Base-by-base conservation (phyloP, 2,329 filamentous ascomycete genomes). In the Didymellaceae sp. region DNA sequence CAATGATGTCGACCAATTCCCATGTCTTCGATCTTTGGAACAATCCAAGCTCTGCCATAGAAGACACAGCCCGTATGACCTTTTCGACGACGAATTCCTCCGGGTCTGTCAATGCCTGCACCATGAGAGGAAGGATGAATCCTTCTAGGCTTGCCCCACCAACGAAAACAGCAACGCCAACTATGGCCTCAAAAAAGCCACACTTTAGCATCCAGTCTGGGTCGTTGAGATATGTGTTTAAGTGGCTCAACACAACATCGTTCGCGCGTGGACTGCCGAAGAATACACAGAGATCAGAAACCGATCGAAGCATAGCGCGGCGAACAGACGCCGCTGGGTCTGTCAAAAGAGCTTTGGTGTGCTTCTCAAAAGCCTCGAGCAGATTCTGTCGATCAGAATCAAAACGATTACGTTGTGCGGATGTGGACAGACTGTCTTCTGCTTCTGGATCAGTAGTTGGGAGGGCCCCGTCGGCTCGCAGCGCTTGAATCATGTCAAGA, bases 171-270 rank as follows among this genome's bases (percentile, higher is more conserved):
- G 92, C 90, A 58, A 99, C 92, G 3, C 92, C 93, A 13, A 97
- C 90, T 20, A 97, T 91, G 0, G 91, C 90, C 66, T 96, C 92
- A 65, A 99, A 97, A 69, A 97, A 97, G 2, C 93, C 91, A 64
- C 91, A 97, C 72, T 96, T 97, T 24, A 99, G 77, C 71, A 91
- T 91, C 94, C 94, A 99, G 70, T 99, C 92, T 32, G 88, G 86
- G 64, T 97, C 94, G 61, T 99, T 99, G 7, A 99, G 77, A 65
- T 99, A 99, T 0, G 94, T 99, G 67, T 97, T 97, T 21, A 99
- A 79, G 75, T 99, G 94, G 24, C 91, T 96, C 17, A 99, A 78
- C 13, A 99, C 86, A n/a, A 99, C 90, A 67, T 99, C 94, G 70
- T 95, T 97, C 1, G 93, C 89, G 66, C 91, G 88, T n/a, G 87